Evolutionary conservation across 495 filamentous ascomycete genomes (phyloP), one percentile per base, ranked within the genome.

Genomic region (Aspergillus sparsus): DNA sequence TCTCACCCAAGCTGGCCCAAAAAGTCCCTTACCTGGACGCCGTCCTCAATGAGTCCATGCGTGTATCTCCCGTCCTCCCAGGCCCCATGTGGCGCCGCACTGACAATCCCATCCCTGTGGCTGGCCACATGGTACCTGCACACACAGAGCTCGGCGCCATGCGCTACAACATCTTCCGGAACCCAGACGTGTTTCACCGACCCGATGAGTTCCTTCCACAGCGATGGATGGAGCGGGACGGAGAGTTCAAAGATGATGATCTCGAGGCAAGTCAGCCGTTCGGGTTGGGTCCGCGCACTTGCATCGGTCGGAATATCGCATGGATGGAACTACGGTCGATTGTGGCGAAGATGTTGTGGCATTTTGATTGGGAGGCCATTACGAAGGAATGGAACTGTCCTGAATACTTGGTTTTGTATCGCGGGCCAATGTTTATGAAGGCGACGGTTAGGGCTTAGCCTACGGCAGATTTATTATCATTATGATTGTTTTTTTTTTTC

Each of bases 271-370:
- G 62, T 32, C 55, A 68, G 42, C 66, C 61, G 6, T 71, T 72
- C 36, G 65, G 61, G 5, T 49, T 71, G 8, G 63, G 53, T 15
- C 66, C 55, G 42, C 56, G 59, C 53, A 69, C 64, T 56, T 74
- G 70, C 47, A 57, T 68, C 46, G 68, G 62, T 6, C 34, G 61
- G n/a, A 64, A 66, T 46, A 68, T 82, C 47, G 80, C 81, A 3
- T 77, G 74, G 66, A 71, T 74, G 16, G 81, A 82, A 63, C 74
- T 82, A 70, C 68, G 77, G 15, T 55, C 82, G 15, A 74, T 78
- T 31, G 50, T 80, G 2, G 71, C 77, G 15, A 78, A 76, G 51
- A 55, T 82, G 18, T 47, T 83, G n/a, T 83, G 76, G 74, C 65
- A 62, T 35, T 82, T 80, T 69, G 77, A 82, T 62, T 41, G 54